Evolutionary conservation across 75 land plant genomes (phyloP).

Genomic region (Gnetum montanum): DNA sequence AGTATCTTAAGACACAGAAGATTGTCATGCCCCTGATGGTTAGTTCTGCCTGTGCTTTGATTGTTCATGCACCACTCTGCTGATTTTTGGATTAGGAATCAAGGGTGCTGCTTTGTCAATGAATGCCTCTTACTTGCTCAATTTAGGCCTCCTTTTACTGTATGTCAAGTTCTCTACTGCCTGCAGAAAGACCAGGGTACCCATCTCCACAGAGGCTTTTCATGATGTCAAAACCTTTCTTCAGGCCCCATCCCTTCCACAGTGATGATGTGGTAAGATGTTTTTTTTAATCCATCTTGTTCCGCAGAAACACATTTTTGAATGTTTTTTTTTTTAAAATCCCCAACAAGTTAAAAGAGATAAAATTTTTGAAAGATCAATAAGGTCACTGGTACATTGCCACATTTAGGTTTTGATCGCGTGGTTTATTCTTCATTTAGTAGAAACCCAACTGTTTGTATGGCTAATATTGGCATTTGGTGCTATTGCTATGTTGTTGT

Average conservation of each 20-base stretch:
- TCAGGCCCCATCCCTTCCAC: conserved; percentile 60
- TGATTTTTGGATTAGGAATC: conserved; percentile 60
- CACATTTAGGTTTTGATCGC: too few relatives aligned
- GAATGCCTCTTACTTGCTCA: conserved; percentile 56
- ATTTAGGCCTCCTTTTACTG: conserved; percentile 24
- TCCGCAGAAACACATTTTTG: too few relatives aligned
- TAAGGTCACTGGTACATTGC: too few relatives aligned
- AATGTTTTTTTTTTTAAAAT: too few relatives aligned
- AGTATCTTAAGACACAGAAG: conserved; percentile 68
- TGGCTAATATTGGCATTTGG: too few relatives aligned
- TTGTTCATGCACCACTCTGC: conserved; percentile 49
- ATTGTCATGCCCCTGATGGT: conserved; percentile 65
- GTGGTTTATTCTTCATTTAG: too few relatives aligned
- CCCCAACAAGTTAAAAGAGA: too few relatives aligned
- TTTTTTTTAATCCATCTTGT: too few relatives aligned
- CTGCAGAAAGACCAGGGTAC: conserved; percentile 54
- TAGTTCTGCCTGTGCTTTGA: conserved; percentile 31
- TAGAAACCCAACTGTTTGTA: too few relatives aligned
- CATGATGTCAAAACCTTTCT: conserved; percentile 34
- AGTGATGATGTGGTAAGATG: conserved; percentile 68
- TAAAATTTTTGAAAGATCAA: too few relatives aligned
- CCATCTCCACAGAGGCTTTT: conserved; percentile 56
- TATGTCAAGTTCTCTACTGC: conserved; percentile 44
- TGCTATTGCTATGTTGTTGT: not conserved
- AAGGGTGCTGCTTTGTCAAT: conserved; percentile 72